phyloP scores from a whole-genome alignment of 441 rosid genomes.

The Eruca vesicaria region DNA sequence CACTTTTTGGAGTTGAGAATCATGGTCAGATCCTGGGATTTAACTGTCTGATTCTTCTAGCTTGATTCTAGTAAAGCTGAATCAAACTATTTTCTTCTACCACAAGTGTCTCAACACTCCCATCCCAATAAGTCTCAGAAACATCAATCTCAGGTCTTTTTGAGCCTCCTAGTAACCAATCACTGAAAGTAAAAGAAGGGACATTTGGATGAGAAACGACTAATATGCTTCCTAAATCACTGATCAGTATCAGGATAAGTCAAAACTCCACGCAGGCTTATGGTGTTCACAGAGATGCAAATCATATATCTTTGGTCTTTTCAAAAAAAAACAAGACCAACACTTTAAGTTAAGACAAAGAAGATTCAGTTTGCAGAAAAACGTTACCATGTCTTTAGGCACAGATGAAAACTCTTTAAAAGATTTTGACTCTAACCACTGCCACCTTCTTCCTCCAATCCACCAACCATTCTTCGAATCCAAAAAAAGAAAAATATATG shows the following conservation, averaged over 20 bases:
- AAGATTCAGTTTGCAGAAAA: not conserved
- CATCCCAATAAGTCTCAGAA: conserved; percentile 88
- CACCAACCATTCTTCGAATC: conserved; percentile 78
- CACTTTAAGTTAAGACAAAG: not conserved
- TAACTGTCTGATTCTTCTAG: too few species aligned
- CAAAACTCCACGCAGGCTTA: not conserved
- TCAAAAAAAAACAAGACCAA: conserved; percentile 1
- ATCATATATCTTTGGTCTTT: not conserved
- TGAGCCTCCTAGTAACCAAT: too few species aligned
- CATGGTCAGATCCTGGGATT: conserved; percentile 87
- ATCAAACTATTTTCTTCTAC: conserved; percentile 58
- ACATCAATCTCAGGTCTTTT: conserved; percentile 41
- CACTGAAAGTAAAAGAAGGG: too few species aligned
- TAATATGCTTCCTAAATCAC: too few species aligned
- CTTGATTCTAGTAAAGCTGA: conserved; percentile 38
- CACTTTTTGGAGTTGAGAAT: conserved; percentile 94
- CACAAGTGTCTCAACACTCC: conserved; percentile 86
- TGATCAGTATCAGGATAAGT: not conserved
- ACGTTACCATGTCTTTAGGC: conserved; percentile 63
- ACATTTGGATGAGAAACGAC: too few species aligned
- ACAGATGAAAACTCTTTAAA: conserved; percentile 72
- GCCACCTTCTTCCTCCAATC: conserved; percentile 86
- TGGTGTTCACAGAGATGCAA: not conserved
- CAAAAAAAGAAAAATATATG: not conserved
- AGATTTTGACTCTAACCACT: conserved; percentile 63